These are phyloP conservation scores for Fraxinus excelsior DNA, from an alignment of 257 asterid species.

Conservation along the genomic window DNA sequence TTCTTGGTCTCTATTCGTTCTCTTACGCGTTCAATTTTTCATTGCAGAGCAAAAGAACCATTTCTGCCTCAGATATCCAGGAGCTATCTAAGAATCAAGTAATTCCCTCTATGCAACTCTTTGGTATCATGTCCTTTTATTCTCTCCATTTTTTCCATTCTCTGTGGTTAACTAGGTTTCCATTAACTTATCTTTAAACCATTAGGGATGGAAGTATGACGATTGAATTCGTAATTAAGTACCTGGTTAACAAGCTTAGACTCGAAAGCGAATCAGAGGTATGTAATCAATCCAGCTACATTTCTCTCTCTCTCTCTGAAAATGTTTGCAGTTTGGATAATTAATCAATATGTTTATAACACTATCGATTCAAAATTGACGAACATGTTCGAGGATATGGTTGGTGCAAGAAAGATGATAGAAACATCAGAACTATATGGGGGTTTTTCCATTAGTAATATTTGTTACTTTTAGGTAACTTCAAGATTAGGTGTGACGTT, in stretches of 20 bases:
- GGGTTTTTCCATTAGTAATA: constrained; percentile 25
- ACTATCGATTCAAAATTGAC: not conserved
- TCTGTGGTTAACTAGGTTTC: not conserved
- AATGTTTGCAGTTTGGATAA: not conserved
- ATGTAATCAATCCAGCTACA: constrained; percentile 23
- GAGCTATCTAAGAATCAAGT: constrained; percentile 95
- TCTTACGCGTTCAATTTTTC: not conserved
- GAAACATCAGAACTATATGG: constrained; percentile 59
- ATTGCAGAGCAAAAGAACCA: constrained; percentile 70
- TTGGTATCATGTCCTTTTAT: not conserved
- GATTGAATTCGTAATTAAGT: constrained; percentile 72
- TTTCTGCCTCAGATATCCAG: constrained; percentile 85
- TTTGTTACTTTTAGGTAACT: constrained; percentile 31
- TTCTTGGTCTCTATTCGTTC: constrained; percentile 1
- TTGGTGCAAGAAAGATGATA: constrained; percentile 54
- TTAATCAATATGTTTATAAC: not conserved
- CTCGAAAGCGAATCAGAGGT: constrained; percentile 94
- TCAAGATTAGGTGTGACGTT: constrained; percentile 69
- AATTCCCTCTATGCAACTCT: constrained; percentile 12
- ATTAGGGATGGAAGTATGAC: constrained; percentile 89
- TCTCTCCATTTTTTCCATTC: not conserved
- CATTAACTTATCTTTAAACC: not conserved
- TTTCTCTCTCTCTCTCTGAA: no score
- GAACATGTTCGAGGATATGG: constrained; percentile 13
- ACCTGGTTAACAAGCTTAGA: constrained; percentile 78